These are phyloP conservation scores for Botryotinia convoluta DNA, from an alignment of 2,329 filamentous ascomycete genomes.

Conservation along the genomic window DNA sequence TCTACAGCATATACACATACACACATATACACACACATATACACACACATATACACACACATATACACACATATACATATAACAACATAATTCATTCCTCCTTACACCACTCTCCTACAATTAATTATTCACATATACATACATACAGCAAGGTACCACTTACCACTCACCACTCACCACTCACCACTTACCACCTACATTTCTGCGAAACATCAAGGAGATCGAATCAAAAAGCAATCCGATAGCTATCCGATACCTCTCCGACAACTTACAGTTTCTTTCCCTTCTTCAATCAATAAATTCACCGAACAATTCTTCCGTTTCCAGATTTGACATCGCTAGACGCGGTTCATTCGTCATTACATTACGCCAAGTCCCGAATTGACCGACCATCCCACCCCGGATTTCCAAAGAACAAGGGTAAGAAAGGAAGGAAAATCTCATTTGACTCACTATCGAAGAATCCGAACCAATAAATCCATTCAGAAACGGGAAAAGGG, in stretches of 20 bases:
- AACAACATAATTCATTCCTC: not conserved
- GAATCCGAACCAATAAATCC: not conserved
- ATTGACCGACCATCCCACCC: constrained; percentile 1
- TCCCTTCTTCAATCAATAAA: not conserved
- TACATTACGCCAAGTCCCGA: constrained; percentile 3
- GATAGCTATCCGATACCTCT: not conserved
- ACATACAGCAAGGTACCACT: not conserved
- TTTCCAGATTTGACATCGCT: constrained; percentile 6
- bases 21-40: not conserved
- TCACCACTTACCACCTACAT: no score
- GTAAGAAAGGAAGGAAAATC: not conserved
- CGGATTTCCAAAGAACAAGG: constrained; percentile 5
- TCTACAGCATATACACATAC: not conserved
- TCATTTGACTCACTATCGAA: not conserved
- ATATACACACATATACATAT: not conserved
- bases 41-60: not conserved
- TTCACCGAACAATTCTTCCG: not conserved
- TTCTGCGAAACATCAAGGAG: not conserved
- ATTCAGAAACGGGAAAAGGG: not conserved
- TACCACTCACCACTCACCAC: no score
- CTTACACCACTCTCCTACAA: not conserved
- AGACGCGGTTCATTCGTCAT: constrained; percentile 7
- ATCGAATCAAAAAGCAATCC: not conserved
- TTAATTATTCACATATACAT: not conserved
- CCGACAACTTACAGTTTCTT: not conserved